phyloP scores from a whole-genome alignment of 805 yeast species.

The Wickerhamiella musiphila region DNA sequence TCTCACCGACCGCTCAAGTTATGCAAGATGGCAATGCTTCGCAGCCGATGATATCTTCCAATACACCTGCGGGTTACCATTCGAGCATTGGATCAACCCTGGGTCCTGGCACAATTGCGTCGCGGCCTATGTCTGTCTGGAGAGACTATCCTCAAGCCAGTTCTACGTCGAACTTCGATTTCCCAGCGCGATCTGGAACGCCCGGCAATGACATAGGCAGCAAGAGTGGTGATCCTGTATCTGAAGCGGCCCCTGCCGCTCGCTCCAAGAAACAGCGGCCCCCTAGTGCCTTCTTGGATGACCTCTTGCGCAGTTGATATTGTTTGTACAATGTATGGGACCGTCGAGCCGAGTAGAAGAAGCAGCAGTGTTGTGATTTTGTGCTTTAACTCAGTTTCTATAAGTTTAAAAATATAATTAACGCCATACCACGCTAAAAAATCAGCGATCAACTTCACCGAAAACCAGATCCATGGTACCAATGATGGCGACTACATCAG shows the following conservation, averaged over 20 bases:
- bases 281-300: constrained; percentile 24
- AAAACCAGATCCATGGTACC: constrained; percentile 93
- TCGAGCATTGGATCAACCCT: constrained; percentile 4
- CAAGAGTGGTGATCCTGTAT: too few relatives aligned
- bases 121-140: constrained; percentile 1
- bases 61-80: constrained; percentile 13
- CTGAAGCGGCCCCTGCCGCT: too few relatives aligned
- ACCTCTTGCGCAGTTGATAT: constrained; percentile 16
- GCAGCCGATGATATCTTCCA: constrained; percentile 8
- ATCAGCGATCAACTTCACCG: constrained; percentile 81
- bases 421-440: too few relatives aligned
- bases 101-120: constrained; percentile 1
- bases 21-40: constrained; percentile 27
- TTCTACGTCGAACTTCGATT: too few relatives aligned
- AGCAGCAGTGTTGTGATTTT: neutral
- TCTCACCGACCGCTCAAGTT: constrained; percentile 68
- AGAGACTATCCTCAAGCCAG: too few relatives aligned
- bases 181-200: too few relatives aligned
- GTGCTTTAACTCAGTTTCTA: neutral
- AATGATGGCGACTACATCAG: constrained; percentile 84
- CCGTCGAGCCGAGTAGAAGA: neutral
- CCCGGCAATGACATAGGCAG: too few relatives aligned
- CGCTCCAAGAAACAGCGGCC: constrained; percentile 16
- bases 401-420: neutral
- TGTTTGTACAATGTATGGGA: too few relatives aligned